Conservation (phyloP, 495 filamentous ascomycete species). For the Penicillium psychrofluorescens region DNA sequence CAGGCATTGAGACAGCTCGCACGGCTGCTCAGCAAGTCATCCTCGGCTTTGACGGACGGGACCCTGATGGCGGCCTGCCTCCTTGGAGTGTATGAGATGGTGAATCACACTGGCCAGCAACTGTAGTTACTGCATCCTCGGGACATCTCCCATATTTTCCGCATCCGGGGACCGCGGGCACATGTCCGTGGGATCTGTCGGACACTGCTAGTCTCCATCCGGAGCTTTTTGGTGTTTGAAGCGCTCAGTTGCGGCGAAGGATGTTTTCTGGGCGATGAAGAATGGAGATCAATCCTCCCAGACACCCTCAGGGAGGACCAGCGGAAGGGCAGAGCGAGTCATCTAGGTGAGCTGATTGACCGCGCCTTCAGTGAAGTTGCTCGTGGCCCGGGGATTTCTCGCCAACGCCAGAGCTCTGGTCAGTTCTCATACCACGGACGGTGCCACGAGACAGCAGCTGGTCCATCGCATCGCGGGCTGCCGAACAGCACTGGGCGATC, state of each 20-base stretch:
- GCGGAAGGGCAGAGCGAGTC: slow-evolving; percentile 5
- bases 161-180: slow-evolving; percentile 18
- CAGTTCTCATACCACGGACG: no score
- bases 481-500: neutral
- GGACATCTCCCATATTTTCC: slow-evolving; percentile 22
- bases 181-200: slow-evolving; percentile 21
- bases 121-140: slow-evolving; percentile 31
- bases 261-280: slow-evolving; percentile 21
- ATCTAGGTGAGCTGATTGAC: slow-evolving; percentile 14
- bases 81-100: slow-evolving; percentile 26
- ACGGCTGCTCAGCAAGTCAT: slow-evolving; percentile 6
- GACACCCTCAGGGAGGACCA: slow-evolving; percentile 10
- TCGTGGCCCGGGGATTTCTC: slow-evolving; percentile 18
- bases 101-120: slow-evolving; percentile 14
- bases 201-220: slow-evolving; percentile 21
- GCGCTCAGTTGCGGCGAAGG: slow-evolving; percentile 15
- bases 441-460: no score
- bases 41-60: slow-evolving; percentile 10
- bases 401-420: slow-evolving; percentile 8
- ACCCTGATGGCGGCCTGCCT: slow-evolving; percentile 20
- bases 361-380: slow-evolving; percentile 18
- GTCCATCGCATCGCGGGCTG: no score
- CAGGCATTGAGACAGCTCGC: slow-evolving; percentile 7
- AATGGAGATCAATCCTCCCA: slow-evolving; percentile 21
- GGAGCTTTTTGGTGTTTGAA: slow-evolving; percentile 24